A percentile compares a stretch with the other conserved stretches of the same genome.
Conservation (phyloP, 192 early-diverging fungal genomes). For the Glomus cerebriforme region DNA sequence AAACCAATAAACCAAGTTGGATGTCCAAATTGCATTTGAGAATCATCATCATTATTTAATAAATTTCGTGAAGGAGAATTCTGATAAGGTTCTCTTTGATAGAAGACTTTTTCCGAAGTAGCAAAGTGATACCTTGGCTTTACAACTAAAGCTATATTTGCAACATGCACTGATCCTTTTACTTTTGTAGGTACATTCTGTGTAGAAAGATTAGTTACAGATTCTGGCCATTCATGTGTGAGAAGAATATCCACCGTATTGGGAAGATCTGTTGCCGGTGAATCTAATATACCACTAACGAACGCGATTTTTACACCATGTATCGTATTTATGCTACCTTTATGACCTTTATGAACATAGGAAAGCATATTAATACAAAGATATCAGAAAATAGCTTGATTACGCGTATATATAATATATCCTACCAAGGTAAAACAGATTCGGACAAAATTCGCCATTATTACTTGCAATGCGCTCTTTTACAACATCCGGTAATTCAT, state of each 20-base stretch:
- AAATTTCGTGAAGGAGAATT: constrained; percentile 46
- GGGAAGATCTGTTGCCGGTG: constrained; percentile 31
- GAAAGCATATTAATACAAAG: neutral
- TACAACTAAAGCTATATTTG: constrained; percentile 47
- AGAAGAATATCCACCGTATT: constrained; percentile 77
- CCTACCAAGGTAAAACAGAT: constrained; percentile 71
- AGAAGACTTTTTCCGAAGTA: constrained; percentile 65
- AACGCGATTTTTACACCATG: constrained; percentile 67
- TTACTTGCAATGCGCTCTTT: constrained; percentile 52
- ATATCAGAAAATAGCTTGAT: neutral
- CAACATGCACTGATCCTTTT: constrained; percentile 39
- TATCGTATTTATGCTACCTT: constrained; percentile 58
- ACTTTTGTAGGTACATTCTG: neutral
- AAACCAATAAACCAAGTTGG: constrained; percentile 86
- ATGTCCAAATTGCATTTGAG: constrained; percentile 46
- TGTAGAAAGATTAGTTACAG: neutral
- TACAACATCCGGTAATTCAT: constrained; percentile 59
- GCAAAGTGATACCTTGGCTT: constrained; percentile 93
- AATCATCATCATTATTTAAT: constrained; percentile 10
- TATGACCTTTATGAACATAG: neutral
- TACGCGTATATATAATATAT: neutral
- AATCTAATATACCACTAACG: constrained; percentile 50
- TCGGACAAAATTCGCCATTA: constrained; percentile 75
- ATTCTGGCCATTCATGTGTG: constrained; percentile 78
- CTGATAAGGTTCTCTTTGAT: constrained; percentile 83